These are phyloP conservation scores for Spongispora temasekensis DNA, from an alignment of 1,284 basidiomycete genomes.

Conservation along the genomic window DNA sequence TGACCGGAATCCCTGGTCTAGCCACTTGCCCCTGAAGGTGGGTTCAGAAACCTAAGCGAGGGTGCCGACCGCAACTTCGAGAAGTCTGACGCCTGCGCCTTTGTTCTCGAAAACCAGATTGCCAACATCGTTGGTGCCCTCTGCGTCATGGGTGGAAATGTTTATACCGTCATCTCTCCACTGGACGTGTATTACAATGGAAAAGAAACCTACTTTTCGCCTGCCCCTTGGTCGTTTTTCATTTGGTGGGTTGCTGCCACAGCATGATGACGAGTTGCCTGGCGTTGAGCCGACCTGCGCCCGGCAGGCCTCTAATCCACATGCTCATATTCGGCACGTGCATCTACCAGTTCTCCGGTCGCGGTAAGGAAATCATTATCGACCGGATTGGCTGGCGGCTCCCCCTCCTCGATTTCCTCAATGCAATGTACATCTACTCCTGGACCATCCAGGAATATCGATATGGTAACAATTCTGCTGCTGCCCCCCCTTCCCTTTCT, in stretches of 20 bases:
- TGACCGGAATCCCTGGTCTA: constrained; percentile 29
- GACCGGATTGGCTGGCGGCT: constrained; percentile 89
- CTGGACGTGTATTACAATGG: constrained; percentile 65
- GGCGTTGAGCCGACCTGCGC: constrained; percentile 8
- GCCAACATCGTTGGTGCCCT: constrained; percentile 79
- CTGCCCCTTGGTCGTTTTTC: constrained; percentile 84
- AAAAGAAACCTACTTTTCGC: constrained; percentile 90
- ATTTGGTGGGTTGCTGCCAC: constrained; percentile 61
- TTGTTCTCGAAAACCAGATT: constrained; percentile 50
- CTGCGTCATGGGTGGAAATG: constrained; percentile 82
- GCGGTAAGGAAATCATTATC: constrained; percentile 78
- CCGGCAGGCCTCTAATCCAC: constrained; percentile 81
- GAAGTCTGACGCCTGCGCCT: constrained; percentile 7
- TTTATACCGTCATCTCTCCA: constrained; percentile 80
- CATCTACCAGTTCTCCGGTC: constrained; percentile 85
- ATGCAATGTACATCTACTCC: constrained; percentile 83
- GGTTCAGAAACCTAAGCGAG: background rate
- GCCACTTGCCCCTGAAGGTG: constrained; percentile 32
- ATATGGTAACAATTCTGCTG: constrained; percentile 44
- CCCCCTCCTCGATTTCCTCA: constrained; percentile 83
- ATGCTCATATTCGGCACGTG: constrained; percentile 83
- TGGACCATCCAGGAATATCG: constrained; percentile 76
- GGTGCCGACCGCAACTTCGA: no score
- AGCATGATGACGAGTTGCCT: background rate
- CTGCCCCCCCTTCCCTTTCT: background rate